Conservation (phyloP, 202 grass and related monocot genomes). For the Bolboschoenoplectus hybrid region DNA sequence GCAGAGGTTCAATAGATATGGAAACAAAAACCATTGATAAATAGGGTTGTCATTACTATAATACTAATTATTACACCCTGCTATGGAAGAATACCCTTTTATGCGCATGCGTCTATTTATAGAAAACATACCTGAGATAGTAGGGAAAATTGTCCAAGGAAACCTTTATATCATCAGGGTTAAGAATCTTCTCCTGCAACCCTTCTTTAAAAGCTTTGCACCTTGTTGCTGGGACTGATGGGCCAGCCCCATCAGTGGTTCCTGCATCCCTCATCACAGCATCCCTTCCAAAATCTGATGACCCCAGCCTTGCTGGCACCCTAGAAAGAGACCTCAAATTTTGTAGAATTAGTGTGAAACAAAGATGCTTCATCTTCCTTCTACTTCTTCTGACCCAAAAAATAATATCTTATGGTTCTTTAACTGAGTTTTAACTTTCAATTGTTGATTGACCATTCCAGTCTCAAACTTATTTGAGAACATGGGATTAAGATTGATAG, state of each 20-base stretch:
- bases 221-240: slow-evolving; percentile 66
- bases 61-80: neutral
- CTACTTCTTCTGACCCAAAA: neutral
- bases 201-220: slow-evolving; percentile 89
- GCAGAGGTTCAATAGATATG: neutral
- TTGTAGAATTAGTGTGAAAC: slow-evolving; percentile 43
- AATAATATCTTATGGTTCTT: neutral
- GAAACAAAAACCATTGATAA: neutral
- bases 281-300: slow-evolving; percentile 53
- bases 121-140: slow-evolving; percentile 75
- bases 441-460: neutral
- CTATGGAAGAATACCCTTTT: neutral
- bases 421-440: neutral
- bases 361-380: slow-evolving; percentile 1
- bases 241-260: slow-evolving; percentile 60
- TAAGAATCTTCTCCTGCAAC: slow-evolving; percentile 86
- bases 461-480: neutral
- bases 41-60: neutral
- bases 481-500: neutral
- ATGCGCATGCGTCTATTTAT: neutral
- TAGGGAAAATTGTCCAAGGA: slow-evolving; percentile 93
- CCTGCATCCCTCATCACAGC: slow-evolving; percentile 64
- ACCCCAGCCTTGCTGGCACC: slow-evolving; percentile 66
- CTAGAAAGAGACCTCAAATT: slow-evolving; percentile 67
- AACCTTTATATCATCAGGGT: slow-evolving; percentile 79